phyloP scores from a whole-genome alignment of 495 filamentous ascomycete genomes.

The Neurospora sp. region DNA sequence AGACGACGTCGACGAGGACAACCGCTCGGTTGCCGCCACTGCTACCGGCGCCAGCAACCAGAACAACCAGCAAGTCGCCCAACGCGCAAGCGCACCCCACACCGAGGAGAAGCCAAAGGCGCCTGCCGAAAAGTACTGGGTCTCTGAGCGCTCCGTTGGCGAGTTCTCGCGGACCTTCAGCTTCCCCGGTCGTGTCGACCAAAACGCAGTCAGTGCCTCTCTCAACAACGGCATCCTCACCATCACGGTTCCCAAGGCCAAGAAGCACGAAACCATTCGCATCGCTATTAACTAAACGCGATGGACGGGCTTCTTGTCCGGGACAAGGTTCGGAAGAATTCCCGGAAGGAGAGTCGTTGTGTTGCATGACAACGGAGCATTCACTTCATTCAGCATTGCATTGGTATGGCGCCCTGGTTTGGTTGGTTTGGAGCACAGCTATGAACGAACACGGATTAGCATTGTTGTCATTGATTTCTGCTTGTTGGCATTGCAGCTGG shows the following conservation, averaged over 20 bases:
- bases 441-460: background rate
- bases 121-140: conserved; percentile 57
- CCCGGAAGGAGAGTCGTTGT: background rate
- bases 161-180: conserved; percentile 70
- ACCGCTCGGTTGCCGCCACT: conserved; percentile 1
- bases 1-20: conserved; percentile 16
- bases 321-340: background rate
- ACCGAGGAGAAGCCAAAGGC: conserved; percentile 19
- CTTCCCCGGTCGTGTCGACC: conserved; percentile 66
- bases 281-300: conserved; percentile 8
- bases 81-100: background rate
- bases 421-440: background rate
- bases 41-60: conserved; percentile 14
- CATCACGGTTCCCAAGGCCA: conserved; percentile 69
- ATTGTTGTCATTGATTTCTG: background rate
- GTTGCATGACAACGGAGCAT: background rate
- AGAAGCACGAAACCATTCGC: conserved; percentile 25
- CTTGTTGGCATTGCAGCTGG: background rate
- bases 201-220: conserved; percentile 64
- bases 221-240: conserved; percentile 49
- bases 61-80: conserved; percentile 13
- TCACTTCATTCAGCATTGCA: background rate
- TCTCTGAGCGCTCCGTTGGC: conserved; percentile 69
- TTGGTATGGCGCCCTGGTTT: background rate
- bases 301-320: background rate